phyloP scores from a whole-genome alignment of 2,329 filamentous ascomycete genomes.

The Bipolaris gigantea region DNA sequence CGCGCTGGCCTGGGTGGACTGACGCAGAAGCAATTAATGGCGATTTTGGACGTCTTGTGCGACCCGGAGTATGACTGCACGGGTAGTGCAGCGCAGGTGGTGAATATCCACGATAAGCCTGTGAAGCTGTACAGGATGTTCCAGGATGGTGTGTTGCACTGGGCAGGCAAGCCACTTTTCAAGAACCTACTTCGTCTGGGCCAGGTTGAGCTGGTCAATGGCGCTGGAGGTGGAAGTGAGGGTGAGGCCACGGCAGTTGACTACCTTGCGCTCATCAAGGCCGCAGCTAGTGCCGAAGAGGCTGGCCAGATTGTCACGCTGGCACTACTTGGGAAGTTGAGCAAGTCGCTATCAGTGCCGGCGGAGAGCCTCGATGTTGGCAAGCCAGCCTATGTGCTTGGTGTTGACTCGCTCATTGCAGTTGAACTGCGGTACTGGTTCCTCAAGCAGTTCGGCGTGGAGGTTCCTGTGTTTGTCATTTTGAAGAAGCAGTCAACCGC shows the following conservation, averaged over 20 bases:
- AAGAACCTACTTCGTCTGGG: conserved; percentile 11
- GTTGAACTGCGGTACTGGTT: conserved; percentile 29
- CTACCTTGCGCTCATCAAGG: conserved; percentile 11
- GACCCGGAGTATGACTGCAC: conserved; percentile 6
- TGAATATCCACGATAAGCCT: conserved; percentile 11
- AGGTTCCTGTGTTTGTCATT: conserved; percentile 24
- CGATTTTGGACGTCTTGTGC: conserved; percentile 9
- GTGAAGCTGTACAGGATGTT: conserved; percentile 11
- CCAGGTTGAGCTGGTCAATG: conserved; percentile 9
- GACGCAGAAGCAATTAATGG: conserved; percentile 12
- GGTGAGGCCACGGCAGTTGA: conserved; percentile 3
- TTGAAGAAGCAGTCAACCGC: conserved; percentile 13
- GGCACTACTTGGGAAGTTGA: conserved; percentile 10
- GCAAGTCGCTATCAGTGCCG: conserved; percentile 9
- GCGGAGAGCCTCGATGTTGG: conserved; percentile 7
- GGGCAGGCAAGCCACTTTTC: conserved; percentile 10
- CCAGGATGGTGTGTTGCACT: conserved; percentile 8
- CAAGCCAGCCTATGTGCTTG: conserved; percentile 14
- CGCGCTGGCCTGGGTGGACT: conserved; percentile 7
- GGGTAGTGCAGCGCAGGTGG: conserved; percentile 3
- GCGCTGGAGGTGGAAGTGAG: conserved; percentile 1
- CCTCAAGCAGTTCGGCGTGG: conserved; percentile 16
- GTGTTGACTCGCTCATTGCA: conserved; percentile 31
- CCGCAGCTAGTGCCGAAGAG: conserved; percentile 6
- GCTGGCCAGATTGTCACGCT: conserved; percentile 5